Conservation (phyloP, 768 basidiomycete species). For the Pisolithus orientalis region DNA sequence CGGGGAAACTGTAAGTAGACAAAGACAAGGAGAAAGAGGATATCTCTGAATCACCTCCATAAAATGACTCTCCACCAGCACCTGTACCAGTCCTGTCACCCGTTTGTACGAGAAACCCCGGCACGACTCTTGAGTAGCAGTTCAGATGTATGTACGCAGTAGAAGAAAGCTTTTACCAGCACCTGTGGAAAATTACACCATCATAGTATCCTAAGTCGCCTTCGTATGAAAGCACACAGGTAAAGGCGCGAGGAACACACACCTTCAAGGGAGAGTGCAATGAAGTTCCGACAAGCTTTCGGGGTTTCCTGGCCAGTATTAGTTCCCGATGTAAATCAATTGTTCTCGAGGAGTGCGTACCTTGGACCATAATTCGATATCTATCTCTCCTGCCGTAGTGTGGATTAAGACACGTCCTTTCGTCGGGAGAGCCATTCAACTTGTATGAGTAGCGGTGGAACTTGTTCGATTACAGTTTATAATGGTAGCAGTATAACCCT, state of each 20-base stretch:
- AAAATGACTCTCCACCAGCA: slow-evolving; percentile 89
- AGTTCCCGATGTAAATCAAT: not conserved
- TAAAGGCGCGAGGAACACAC: slow-evolving; percentile 25
- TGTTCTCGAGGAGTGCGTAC: slow-evolving; percentile 29
- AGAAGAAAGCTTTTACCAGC: slow-evolving; percentile 5
- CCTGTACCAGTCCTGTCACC: slow-evolving; percentile 92
- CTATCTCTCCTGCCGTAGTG: slow-evolving; percentile 82
- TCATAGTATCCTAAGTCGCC: slow-evolving; percentile 81
- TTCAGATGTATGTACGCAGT: not conserved
- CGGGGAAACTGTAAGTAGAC: not conserved
- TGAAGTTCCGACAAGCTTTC: slow-evolving; percentile 87
- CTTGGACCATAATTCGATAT: slow-evolving; percentile 92
- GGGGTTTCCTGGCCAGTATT: slow-evolving; percentile 68
- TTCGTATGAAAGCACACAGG: slow-evolving; percentile 2
- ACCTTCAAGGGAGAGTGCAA: slow-evolving; percentile 88
- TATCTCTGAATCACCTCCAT: slow-evolving; percentile 54
- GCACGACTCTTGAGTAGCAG: slow-evolving; percentile 55
- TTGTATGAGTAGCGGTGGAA: no score
- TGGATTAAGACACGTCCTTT: slow-evolving; percentile 82
- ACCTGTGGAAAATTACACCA: slow-evolving; percentile 92
- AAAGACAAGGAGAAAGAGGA: not conserved
- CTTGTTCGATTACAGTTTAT: no score
- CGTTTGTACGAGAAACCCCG: slow-evolving; percentile 90
- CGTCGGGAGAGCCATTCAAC: slow-evolving; percentile 76
- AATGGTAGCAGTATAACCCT: no score